These are phyloP conservation scores for Lepiota venenata DNA, from an alignment of 768 basidiomycete genomes.

Conservation along the genomic window DNA sequence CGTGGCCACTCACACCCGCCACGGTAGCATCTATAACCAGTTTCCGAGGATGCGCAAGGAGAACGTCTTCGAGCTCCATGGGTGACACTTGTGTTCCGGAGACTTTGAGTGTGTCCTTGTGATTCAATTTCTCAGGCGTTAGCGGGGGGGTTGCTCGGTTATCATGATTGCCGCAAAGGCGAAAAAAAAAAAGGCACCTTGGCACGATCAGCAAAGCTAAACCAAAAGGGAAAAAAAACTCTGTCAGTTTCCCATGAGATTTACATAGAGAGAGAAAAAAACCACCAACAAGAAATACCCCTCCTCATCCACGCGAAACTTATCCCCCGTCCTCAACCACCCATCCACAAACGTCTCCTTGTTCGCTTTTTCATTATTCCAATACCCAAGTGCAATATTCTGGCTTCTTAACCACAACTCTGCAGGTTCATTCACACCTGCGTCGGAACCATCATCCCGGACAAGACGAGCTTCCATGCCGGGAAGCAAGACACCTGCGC, in stretches of 20 bases:
- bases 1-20: conserved; percentile 65
- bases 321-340: conserved; percentile 77
- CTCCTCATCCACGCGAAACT: conserved; percentile 55
- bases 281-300: conserved; percentile 61
- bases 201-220: conserved; percentile 72
- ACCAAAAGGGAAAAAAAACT: too few relatives aligned
- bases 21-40: conserved; percentile 67
- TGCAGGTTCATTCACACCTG: conserved; percentile 53
- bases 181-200: too few relatives aligned
- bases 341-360: conserved; percentile 64
- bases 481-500: conserved; percentile 57
- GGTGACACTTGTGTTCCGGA: conserved; percentile 82
- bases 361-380: conserved; percentile 66
- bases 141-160: too few relatives aligned
- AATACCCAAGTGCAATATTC: conserved; percentile 66
- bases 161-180: too few relatives aligned
- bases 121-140: not conserved
- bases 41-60: conserved; percentile 57
- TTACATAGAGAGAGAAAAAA: too few relatives aligned
- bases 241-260: too few relatives aligned
- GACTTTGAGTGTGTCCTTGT: conserved; percentile 77
- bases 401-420: conserved; percentile 59
- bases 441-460: conserved; percentile 55
- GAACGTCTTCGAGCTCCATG: conserved; percentile 66
- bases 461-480: conserved; percentile 63